Evolutionary conservation across 768 basidiomycete genomes (phyloP), one percentile per base, ranked within the genome.

Genomic region (Lactifluus hygrophoroides): DNA sequence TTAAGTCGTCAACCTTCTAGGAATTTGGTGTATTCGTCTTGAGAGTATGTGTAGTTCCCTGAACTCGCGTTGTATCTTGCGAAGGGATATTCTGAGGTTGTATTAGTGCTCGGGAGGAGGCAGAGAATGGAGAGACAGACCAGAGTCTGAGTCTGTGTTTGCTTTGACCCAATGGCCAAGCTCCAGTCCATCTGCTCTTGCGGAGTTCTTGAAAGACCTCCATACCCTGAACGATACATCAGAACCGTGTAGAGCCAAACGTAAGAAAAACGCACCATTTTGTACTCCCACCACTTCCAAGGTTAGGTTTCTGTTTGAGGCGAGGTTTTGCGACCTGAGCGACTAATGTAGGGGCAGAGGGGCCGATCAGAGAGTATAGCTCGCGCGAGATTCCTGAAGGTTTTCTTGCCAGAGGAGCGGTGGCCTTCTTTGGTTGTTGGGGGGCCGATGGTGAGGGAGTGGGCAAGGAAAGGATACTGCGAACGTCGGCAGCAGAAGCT

Each of bases 351-450:
- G 95, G 94, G 11, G 88, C 88, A 48, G 90, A 88, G 59, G 91
- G 85, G n/a, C 95, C 95, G 64, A 99, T 97, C 58, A 99, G 82
- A 1, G 89, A 85, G 73, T 89, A 97, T 2, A 99, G 79, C 71
- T 97, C 94, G 64, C 94, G 78, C 0, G 93, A 87, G 60, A 97
- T 94, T 19, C 95, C 94, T 19, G 93, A 90, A 3, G 90, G 90
- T 71, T 89, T 91, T 67, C 80, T 79, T 23, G 69, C 35, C 3
- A 72, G 58, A 16, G 66, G 60, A 5, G 47, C 17, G 14, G 50
- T 13, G 8, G 60, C 38, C 64, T 80, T 86, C 65, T 79, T 80
- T 2, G 69, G 68, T 38, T 76, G 79, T n/a, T 79, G 72, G 2
- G 79, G 74, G 4, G 75, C 74, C 8, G 76, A 67, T 8, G 75